Conservation (phyloP, 1,284 basidiomycete species). For the Cryptococcus sp. region DNA sequence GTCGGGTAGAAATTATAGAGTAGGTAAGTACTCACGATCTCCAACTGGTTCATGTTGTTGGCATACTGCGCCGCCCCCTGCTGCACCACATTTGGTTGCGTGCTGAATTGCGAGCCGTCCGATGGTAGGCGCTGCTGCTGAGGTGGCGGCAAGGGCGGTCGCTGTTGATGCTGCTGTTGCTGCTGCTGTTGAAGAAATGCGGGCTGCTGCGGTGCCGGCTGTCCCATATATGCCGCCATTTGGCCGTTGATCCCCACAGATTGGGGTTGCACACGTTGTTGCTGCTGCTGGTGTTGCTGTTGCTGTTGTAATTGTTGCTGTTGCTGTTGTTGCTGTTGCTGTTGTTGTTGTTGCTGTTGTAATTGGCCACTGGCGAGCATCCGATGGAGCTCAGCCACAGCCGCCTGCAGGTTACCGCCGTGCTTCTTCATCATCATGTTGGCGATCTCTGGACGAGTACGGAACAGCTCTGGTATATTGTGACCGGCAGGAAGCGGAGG, state of each 20-base stretch:
- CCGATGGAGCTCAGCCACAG: conserved; percentile 13
- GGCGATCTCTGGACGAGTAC: conserved; percentile 11
- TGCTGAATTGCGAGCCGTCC: conserved; percentile 1
- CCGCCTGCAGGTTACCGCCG: conserved; percentile 4
- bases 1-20: neutral
- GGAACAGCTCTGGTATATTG: conserved; percentile 9
- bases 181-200: conserved; percentile 3
- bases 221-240: conserved; percentile 10
- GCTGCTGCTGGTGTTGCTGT: conserved; percentile 5
- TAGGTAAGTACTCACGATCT: conserved; percentile 15
- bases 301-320: conserved; percentile 4
- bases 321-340: neutral
- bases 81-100: conserved; percentile 8
- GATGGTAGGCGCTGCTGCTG: conserved; percentile 11
- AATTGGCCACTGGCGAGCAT: conserved; percentile 3
- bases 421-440: conserved; percentile 14
- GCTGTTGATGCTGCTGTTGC: conserved; percentile 10
- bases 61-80: conserved; percentile 10
- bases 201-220: conserved; percentile 4
- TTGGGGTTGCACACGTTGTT: conserved; percentile 4
- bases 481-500: neutral
- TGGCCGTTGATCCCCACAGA: conserved; percentile 13
- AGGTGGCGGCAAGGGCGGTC: conserved; percentile 4
- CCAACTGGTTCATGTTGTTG: conserved; percentile 18
- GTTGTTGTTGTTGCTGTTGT: neutral